phyloP scores from a whole-genome alignment of 805 yeast species.

The Starmerella apicola region DNA sequence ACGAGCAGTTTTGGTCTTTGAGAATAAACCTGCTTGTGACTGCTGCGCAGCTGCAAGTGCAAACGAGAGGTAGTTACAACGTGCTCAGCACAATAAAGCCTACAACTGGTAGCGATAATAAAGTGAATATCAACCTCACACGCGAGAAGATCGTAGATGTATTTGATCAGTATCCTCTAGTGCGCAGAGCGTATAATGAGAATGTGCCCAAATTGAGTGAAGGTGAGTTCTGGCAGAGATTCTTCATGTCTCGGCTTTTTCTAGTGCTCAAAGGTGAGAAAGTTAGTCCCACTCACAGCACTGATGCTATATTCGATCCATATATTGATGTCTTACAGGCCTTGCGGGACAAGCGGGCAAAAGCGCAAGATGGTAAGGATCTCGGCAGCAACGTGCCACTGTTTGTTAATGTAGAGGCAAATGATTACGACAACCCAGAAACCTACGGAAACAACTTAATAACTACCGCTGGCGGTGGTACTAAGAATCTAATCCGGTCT shows the following conservation, averaged over 20 bases:
- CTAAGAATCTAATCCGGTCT: slow-evolving; percentile 64
- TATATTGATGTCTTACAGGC: slow-evolving; percentile 64
- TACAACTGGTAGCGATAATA: slow-evolving; percentile 82
- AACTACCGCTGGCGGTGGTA: slow-evolving; percentile 38
- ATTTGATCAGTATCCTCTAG: slow-evolving; percentile 85
- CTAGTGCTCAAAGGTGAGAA: slow-evolving; percentile 82
- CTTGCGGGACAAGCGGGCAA: slow-evolving; percentile 33
- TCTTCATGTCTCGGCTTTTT: slow-evolving; percentile 80
- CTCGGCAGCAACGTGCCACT: slow-evolving; percentile 37
- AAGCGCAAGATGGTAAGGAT: slow-evolving; percentile 12
- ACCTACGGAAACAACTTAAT: slow-evolving; percentile 56
- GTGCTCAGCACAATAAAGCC: slow-evolving; percentile 90
- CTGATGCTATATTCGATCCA: slow-evolving; percentile 74
- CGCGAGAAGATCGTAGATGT: slow-evolving; percentile 81
- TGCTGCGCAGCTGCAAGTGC: slow-evolving; percentile 71
- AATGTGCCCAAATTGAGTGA: slow-evolving; percentile 81
- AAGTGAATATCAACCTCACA: slow-evolving; percentile 84
- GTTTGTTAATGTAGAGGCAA: slow-evolving; percentile 68
- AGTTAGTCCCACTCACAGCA: slow-evolving; percentile 59
- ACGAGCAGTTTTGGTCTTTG: slow-evolving; percentile 78
- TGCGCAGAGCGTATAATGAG: slow-evolving; percentile 77
- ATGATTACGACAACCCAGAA: slow-evolving; percentile 67
- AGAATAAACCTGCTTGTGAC: slow-evolving; percentile 70
- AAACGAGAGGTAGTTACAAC: slow-evolving; percentile 84
- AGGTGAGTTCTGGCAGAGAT: slow-evolving; percentile 92